Evolutionary conservation across 2,329 filamentous ascomycete species (phyloP), one percentile per base, ranked within the genome.

Genomic region (Elsinoe ampelina): DNA sequence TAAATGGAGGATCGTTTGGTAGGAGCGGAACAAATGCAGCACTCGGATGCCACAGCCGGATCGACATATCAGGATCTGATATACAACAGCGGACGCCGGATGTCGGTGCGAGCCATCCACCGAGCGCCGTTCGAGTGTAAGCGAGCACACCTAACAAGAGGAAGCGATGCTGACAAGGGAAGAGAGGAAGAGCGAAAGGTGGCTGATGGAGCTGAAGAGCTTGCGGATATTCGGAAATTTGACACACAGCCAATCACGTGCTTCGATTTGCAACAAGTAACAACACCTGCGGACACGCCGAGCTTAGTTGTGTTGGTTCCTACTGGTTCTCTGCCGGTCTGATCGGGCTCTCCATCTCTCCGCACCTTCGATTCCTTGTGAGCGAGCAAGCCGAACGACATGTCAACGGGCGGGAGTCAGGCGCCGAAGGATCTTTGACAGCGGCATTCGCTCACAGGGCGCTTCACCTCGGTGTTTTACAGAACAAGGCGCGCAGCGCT

Each of bases 371-470:
- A 26, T 19, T 19, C 17, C 30, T 36, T 34, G 45, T 17, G 32
- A 13, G 15, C 15, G 26, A 34, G 17, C 34, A 39, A 22, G 48
- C 48, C 32, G 32, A 36, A 52, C 19, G 48, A 52, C 48, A 52
- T 39, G 19, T 52, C 17, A 52, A 39, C 32, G 17, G 32, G 13
- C 48, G 35, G 34, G 11, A 39, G 10, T 35, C 48, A 39, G 32
- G 48, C 35, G 48, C 48, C 19, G 17, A 45, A 32, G 48, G 26
- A 52, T 52, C 32, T 45, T 22, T 39, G 34, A 52, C 34, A 52
- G 48, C 48, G 26, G 26, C 26, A 30, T 30, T 30, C 26, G 3
- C 34, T 11, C 12, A 34, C 5, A 10, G 17, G 32, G 48, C 48
- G 48, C 48, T 52, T 22, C 13, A 52, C 48, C 48, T 52, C 48